phyloP scores from a whole-genome alignment of 2,329 filamentous ascomycete species.

The Xylariaceae sp. region DNA sequence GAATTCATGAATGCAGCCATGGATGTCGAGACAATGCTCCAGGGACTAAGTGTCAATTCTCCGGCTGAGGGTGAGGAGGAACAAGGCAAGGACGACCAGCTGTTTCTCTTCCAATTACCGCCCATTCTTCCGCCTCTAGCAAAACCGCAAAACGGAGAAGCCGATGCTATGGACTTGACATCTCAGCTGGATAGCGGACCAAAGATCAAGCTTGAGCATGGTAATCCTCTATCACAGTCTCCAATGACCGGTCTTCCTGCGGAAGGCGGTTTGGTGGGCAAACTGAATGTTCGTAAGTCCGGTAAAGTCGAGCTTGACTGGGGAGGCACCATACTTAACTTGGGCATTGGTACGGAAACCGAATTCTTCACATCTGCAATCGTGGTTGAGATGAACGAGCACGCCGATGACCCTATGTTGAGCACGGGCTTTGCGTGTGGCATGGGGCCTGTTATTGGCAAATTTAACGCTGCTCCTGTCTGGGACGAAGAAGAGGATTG shows the following conservation, averaged over 20 bases:
- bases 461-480: constrained; percentile 55
- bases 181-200: constrained; percentile 4
- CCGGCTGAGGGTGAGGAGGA: constrained; percentile 16
- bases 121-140: constrained; percentile 55
- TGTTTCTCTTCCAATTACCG: constrained; percentile 64
- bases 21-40: constrained; percentile 28
- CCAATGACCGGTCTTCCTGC: constrained; percentile 36
- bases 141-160: constrained; percentile 18
- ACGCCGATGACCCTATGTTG: constrained; percentile 38
- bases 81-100: constrained; percentile 42
- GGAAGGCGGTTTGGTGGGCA: constrained; percentile 56
- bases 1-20: constrained; percentile 20
- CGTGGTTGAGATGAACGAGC: constrained; percentile 53
- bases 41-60: constrained; percentile 26
- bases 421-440: constrained; percentile 49
- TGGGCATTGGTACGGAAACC: constrained; percentile 46
- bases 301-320: constrained; percentile 60
- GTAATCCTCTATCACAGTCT: constrained; percentile 15
- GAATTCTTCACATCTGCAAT: constrained; percentile 57
- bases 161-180: constrained; percentile 21
- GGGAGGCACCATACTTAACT: constrained; percentile 53
- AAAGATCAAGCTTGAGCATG: constrained; percentile 26
- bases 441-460: constrained; percentile 61
- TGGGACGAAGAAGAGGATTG: constrained; percentile 57
- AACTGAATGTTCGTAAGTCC: constrained; percentile 56